phyloP scores from a whole-genome alignment of 208 protist genomes.

The Herpetomonas tarakana region DNA sequence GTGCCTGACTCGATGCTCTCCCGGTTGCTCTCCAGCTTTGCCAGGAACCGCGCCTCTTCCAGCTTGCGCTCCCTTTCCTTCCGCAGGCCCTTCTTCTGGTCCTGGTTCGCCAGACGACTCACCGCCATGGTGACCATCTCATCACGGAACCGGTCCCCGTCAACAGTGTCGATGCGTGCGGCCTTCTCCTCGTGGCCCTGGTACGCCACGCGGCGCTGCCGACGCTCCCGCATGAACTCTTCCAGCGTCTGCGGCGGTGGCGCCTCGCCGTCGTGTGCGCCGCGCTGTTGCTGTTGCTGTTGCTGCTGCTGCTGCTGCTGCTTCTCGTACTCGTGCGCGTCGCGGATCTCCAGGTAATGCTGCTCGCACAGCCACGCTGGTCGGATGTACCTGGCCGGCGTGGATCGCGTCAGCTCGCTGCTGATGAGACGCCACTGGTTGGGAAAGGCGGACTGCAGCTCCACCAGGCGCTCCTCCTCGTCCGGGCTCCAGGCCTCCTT shows the following conservation, averaged over 20 bases:
- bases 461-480: slow-evolving; percentile 99
- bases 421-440: slow-evolving; percentile 99
- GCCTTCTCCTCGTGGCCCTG: slow-evolving; percentile 95
- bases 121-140: slow-evolving; percentile 98
- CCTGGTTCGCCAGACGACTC: slow-evolving; percentile 99
- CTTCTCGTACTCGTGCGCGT: slow-evolving; percentile 77
- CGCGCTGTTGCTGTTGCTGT: neutral
- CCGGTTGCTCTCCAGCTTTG: slow-evolving; percentile 96
- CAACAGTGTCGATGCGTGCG: slow-evolving; percentile 96
- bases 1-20: slow-evolving; percentile 97
- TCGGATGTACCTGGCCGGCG: slow-evolving; percentile 87
- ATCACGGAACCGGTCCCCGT: slow-evolving; percentile 98
- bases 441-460: slow-evolving; percentile 98
- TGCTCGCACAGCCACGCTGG: slow-evolving; percentile 98
- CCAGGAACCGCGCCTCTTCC: slow-evolving; percentile 96
- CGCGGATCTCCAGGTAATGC: slow-evolving; percentile 97
- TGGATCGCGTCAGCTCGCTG: slow-evolving; percentile 62
- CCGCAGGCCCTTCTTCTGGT: slow-evolving; percentile 99
- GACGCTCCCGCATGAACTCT: slow-evolving; percentile 71
- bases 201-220: slow-evolving; percentile 45
- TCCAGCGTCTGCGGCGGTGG: slow-evolving; percentile 35
- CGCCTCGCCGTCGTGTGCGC: slow-evolving; percentile 56
- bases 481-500: slow-evolving; percentile 99
- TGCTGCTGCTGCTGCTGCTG: slow-evolving; percentile 38
- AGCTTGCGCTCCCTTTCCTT: slow-evolving; percentile 98